A percentile compares a stretch with the other conserved stretches of the same genome.
These are phyloP conservation scores for Cystobasidium ongulense DNA, from an alignment of 768 basidiomycete species.

Conservation along the genomic window DNA sequence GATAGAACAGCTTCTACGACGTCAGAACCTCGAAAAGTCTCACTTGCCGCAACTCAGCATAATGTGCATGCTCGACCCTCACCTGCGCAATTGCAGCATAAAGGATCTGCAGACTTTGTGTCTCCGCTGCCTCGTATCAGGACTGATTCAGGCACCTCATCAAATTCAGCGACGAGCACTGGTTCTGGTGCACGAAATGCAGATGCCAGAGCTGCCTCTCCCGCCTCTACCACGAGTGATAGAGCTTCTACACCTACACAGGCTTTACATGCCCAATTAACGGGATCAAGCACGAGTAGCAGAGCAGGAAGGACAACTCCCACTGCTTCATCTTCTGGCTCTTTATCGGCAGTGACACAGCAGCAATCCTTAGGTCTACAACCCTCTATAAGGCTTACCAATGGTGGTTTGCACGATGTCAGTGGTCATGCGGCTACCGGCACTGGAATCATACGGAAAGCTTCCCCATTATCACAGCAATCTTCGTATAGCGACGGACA, in stretches of 20 bases:
- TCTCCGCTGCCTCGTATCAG: neutral
- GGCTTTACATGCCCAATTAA: neutral
- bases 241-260: conserved; percentile 13
- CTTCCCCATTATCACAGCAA: conserved; percentile 16
- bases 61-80: neutral
- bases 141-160: conserved; percentile 16
- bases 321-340: neutral
- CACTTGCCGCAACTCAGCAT: neutral
- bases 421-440: neutral
- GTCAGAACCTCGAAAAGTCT: neutral
- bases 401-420: neutral
- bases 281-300: neutral
- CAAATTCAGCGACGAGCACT: neutral
- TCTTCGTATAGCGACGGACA: neutral
- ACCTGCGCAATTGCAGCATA: neutral
- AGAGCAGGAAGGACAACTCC: neutral
- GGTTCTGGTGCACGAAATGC: neutral
- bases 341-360: neutral
- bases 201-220: conserved; percentile 9
- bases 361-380: conserved; percentile 5
- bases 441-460: neutral
- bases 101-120: conserved; percentile 29
- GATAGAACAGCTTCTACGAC: conserved; percentile 15
- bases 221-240: conserved; percentile 13
- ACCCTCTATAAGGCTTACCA: neutral